phyloP scores from a whole-genome alignment of 2,329 filamentous ascomycete species.

The Fusarium sacchari region DNA sequence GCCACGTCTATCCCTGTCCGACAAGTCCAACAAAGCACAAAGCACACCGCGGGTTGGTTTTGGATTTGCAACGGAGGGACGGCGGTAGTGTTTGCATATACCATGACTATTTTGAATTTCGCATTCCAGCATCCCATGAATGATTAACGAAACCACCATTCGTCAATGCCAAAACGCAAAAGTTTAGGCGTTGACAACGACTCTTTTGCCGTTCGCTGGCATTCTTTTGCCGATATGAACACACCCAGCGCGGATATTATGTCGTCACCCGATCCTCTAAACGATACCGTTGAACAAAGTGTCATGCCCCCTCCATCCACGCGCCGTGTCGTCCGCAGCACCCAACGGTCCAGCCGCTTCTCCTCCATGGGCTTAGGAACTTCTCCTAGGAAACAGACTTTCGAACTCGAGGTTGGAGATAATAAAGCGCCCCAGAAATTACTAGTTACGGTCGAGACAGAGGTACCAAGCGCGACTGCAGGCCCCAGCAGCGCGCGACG shows the following conservation, averaged over 20 bases:
- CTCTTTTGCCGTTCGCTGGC: slow-evolving; percentile 50
- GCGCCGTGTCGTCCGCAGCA: slow-evolving; percentile 58
- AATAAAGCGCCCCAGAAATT: slow-evolving; percentile 61
- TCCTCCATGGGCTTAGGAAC: slow-evolving; percentile 45
- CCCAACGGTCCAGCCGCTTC: slow-evolving; percentile 53
- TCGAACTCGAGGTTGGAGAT: slow-evolving; percentile 66
- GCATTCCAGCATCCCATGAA: slow-evolving; percentile 37
- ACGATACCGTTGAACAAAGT: slow-evolving; percentile 49
- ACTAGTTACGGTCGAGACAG: slow-evolving; percentile 65
- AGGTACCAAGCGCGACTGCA: slow-evolving; percentile 50
- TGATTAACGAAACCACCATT: slow-evolving; percentile 23
- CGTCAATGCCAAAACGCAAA: slow-evolving; percentile 47
- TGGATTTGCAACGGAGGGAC: slow-evolving; percentile 2
- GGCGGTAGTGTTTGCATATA: slow-evolving; percentile 22
- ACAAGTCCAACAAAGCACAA: slow-evolving; percentile 5
- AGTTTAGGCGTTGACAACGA: slow-evolving; percentile 40
- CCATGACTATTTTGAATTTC: slow-evolving; percentile 1
- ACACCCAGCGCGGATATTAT: slow-evolving; percentile 56
- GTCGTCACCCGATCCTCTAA: slow-evolving; percentile 64
- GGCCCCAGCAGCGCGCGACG: slow-evolving; percentile 49
- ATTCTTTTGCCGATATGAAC: slow-evolving; percentile 48
- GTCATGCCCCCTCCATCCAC: slow-evolving; percentile 50
- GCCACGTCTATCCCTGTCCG: slow-evolving; percentile 35
- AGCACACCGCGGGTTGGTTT: slow-evolving; percentile 33
- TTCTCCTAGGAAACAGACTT: slow-evolving; percentile 66